Evolutionary conservation across 2,329 filamentous ascomycete genomes (phyloP).

Genomic region (Beauveria australis): DNA sequence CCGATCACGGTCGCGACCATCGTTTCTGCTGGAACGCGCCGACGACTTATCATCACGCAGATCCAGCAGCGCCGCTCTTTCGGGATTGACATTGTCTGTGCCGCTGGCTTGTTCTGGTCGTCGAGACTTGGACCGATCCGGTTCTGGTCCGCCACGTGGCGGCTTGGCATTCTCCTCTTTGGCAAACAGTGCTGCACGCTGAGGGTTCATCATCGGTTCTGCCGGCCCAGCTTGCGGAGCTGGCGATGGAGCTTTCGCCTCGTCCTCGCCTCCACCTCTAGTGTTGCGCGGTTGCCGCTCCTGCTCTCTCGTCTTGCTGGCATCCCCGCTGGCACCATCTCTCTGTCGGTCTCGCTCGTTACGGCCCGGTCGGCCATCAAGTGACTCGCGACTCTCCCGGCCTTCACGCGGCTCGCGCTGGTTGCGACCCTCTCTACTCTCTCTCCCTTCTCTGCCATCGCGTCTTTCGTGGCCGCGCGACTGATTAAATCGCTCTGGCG

Average conservation of each 20-base stretch:
- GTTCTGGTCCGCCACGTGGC: slow-evolving; percentile 19
- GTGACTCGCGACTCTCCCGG: slow-evolving; percentile 31
- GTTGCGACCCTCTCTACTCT: slow-evolving; percentile 23
- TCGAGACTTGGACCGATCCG: slow-evolving; percentile 24
- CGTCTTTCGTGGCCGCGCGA: slow-evolving; percentile 32
- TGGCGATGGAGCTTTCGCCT: slow-evolving; percentile 21
- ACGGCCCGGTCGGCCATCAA: slow-evolving; percentile 22
- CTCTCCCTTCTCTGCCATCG: slow-evolving; percentile 29
- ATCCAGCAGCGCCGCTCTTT: slow-evolving; percentile 37
- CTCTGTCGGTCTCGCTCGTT: slow-evolving; percentile 6
- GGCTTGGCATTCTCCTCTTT: slow-evolving; percentile 23
- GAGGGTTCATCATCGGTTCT: slow-evolving; percentile 47
- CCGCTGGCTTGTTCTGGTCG: slow-evolving; percentile 21
- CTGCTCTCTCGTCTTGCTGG: slow-evolving; percentile 12
- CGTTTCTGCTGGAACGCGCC: slow-evolving; percentile 34
- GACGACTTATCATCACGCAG: slow-evolving; percentile 27
- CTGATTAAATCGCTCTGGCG: slow-evolving; percentile 37
- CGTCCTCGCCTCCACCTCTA: slow-evolving; percentile 19
- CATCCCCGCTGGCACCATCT: neutral
- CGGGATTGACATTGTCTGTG: slow-evolving; percentile 37
- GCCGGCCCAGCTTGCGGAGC: slow-evolving; percentile 19
- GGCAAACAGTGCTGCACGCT: slow-evolving; percentile 43
- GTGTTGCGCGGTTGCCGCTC: slow-evolving; percentile 28
- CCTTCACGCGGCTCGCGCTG: slow-evolving; percentile 27
- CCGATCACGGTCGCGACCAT: slow-evolving; percentile 38